Evolutionary conservation across 768 basidiomycete genomes (phyloP).

Genomic region (Mrakia frigida): DNA sequence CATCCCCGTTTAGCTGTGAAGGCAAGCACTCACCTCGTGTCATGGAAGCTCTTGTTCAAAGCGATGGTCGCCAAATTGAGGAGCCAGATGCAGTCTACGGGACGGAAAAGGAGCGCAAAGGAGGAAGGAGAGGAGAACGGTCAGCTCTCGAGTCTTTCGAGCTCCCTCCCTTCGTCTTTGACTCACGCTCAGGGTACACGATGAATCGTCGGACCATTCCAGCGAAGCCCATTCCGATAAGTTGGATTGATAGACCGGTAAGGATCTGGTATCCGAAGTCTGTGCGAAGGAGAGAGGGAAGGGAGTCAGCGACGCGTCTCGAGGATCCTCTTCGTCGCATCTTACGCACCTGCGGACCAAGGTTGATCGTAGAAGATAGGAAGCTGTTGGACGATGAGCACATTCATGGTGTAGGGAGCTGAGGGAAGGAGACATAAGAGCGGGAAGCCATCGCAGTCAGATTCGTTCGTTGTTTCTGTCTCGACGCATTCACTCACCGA

Average conservation of each 20-base stretch:
- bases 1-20: too few species aligned
- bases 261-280: slow-evolving; percentile 33
- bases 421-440: not conserved
- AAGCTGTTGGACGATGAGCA: slow-evolving; percentile 37
- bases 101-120: not conserved
- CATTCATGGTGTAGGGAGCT: slow-evolving; percentile 37
- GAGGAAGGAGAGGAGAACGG: not conserved
- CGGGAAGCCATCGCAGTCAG: not conserved
- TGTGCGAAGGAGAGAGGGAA: not conserved
- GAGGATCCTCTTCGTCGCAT: not conserved
- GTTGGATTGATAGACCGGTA: slow-evolving; percentile 31
- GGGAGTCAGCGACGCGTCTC: not conserved
- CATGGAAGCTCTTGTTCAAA: slow-evolving; percentile 39
- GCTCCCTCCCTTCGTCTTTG: too few species aligned
- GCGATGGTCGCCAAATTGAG: slow-evolving; percentile 40
- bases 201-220: slow-evolving; percentile 36
- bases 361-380: slow-evolving; percentile 39
- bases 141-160: too few species aligned
- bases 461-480: too few species aligned
- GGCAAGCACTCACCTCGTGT: too few species aligned
- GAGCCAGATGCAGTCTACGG: slow-evolving; percentile 38
- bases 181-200: slow-evolving; percentile 34
- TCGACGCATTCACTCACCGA: slow-evolving; percentile 26
- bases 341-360: not conserved
- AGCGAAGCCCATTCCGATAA: slow-evolving; percentile 38